Percentiles rank a stretch among this genome's conserved stretches.
Conservation (phyloP, 352 stramenopile genomes). For the Phytophthora chlamydospora region DNA sequence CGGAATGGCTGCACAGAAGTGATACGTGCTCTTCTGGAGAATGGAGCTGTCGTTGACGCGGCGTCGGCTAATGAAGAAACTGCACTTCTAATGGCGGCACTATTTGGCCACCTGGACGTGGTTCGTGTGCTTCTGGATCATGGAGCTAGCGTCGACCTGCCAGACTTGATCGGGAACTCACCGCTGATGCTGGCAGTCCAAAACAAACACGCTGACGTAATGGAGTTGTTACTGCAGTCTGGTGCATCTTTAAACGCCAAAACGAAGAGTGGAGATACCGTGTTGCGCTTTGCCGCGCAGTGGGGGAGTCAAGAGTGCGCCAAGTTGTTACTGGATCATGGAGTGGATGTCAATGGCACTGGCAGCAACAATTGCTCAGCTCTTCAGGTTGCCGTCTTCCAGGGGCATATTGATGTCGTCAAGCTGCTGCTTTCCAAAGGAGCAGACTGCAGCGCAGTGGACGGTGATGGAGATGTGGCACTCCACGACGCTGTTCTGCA, state of each 20-base stretch:
- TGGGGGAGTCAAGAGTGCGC: background rate
- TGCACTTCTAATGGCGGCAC: constrained; percentile 5
- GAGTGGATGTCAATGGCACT: constrained; percentile 4
- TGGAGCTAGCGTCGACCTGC: constrained; percentile 1
- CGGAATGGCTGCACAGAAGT: too few relatives aligned
- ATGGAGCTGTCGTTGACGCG: too few relatives aligned
- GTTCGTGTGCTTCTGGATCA: constrained; percentile 2
- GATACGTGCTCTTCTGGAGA: too few relatives aligned
- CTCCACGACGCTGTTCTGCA: constrained; percentile 2
- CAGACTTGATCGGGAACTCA: constrained; percentile 6
- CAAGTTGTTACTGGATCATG: constrained; percentile 11
- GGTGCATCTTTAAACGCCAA: constrained; percentile 4
- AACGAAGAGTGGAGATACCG: background rate
- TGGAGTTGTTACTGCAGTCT: constrained; percentile 9
- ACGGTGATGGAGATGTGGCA: constrained; percentile 6
- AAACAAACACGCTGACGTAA: background rate
- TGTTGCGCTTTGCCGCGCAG: constrained; percentile 2
- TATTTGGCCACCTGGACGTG: constrained; percentile 7
- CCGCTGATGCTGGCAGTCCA: constrained; percentile 12
- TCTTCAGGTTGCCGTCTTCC: background rate
- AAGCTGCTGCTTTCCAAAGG: constrained; percentile 3
- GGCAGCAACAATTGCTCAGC: constrained; percentile 6
- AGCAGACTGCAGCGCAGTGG: background rate
- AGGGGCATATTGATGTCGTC: constrained; percentile 4
- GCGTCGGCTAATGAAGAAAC: too few relatives aligned